phyloP scores from a whole-genome alignment of 371 early-diverging fungal species.

The Mucor irregularis region DNA sequence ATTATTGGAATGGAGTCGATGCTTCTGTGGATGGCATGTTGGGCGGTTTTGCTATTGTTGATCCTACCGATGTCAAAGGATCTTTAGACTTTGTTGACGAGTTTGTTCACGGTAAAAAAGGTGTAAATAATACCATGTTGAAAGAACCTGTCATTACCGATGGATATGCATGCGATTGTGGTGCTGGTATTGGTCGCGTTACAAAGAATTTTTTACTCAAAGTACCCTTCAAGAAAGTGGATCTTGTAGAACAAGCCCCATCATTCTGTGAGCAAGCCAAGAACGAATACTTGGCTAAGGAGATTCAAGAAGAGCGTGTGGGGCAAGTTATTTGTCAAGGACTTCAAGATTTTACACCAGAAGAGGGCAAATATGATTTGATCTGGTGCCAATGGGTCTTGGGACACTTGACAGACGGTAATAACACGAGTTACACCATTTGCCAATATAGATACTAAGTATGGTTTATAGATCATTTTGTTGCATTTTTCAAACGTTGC shows the following conservation, averaged over 20 bases:
- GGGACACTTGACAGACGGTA: slow-evolving; percentile 79
- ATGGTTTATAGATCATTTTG: slow-evolving; percentile 66
- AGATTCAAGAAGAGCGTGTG: slow-evolving; percentile 55
- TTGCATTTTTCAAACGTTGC: slow-evolving; percentile 82
- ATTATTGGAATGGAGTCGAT: slow-evolving; percentile 79
- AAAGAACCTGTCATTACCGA: slow-evolving; percentile 31
- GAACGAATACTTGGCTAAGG: slow-evolving; percentile 53
- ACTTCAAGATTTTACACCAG: slow-evolving; percentile 82
- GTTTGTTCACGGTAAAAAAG: slow-evolving; percentile 42
- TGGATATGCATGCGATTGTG: slow-evolving; percentile 76
- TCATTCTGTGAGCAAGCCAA: slow-evolving; percentile 78
- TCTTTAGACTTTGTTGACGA: slow-evolving; percentile 71
- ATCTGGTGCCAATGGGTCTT: slow-evolving; percentile 98
- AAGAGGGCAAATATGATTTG: slow-evolving; percentile 75
- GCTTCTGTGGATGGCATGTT: slow-evolving; percentile 88
- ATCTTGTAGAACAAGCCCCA: slow-evolving; percentile 86
- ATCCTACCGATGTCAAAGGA: slow-evolving; percentile 72
- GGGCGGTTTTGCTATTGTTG: slow-evolving; percentile 80
- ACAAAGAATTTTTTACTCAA: slow-evolving; percentile 80
- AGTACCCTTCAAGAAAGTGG: slow-evolving; percentile 76
- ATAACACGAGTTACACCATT: neutral
- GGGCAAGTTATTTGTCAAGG: slow-evolving; percentile 70
- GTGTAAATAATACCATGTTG: slow-evolving; percentile 15
- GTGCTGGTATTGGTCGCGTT: slow-evolving; percentile 94
- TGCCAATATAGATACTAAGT: neutral